Conservation (phyloP, 441 rosid genomes). For the Bocquillonia castaneifolia region DNA sequence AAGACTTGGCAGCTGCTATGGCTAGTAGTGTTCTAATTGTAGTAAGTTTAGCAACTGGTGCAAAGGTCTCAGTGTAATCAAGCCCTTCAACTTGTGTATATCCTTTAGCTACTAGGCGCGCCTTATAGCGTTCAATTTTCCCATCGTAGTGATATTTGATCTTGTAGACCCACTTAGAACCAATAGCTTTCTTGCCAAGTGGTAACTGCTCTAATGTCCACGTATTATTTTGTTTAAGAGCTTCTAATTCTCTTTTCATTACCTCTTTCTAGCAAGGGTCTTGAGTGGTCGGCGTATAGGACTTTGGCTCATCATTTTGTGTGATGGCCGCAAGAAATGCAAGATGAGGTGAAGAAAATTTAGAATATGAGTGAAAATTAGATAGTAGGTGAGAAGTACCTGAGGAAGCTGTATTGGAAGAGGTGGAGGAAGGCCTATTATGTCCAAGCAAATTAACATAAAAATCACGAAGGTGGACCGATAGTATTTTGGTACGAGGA, state of each 20-base stretch:
- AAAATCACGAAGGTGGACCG: not conserved
- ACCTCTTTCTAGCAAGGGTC: not conserved
- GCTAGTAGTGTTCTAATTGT: not conserved
- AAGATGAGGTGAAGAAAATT: not conserved
- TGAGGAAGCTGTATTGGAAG: not conserved
- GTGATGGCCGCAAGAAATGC: not conserved
- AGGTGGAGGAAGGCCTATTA: not conserved
- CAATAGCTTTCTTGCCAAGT: not conserved
- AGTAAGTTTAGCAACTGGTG: not conserved
- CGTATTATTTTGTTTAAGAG: slow-evolving; percentile 2
- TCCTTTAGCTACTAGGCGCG: slow-evolving; percentile 1
- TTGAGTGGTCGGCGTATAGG: not conserved
- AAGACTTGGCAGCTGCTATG: not conserved
- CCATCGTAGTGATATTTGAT: slow-evolving; percentile 1
- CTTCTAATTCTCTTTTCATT: slow-evolving; percentile 7
- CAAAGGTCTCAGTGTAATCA: slow-evolving; percentile 8
- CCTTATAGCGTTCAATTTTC: not conserved
- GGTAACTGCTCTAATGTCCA: not conserved
- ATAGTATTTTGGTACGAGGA: not conserved
- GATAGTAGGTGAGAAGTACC: not conserved
- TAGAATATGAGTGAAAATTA: not conserved
- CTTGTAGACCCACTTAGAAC: slow-evolving; percentile 7
- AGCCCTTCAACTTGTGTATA: slow-evolving; percentile 2
- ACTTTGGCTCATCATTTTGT: not conserved
- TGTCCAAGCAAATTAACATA: not conserved